Base-by-base conservation (phyloP, 768 basidiomycete genomes). In the Lanmaoa rubissima region DNA sequence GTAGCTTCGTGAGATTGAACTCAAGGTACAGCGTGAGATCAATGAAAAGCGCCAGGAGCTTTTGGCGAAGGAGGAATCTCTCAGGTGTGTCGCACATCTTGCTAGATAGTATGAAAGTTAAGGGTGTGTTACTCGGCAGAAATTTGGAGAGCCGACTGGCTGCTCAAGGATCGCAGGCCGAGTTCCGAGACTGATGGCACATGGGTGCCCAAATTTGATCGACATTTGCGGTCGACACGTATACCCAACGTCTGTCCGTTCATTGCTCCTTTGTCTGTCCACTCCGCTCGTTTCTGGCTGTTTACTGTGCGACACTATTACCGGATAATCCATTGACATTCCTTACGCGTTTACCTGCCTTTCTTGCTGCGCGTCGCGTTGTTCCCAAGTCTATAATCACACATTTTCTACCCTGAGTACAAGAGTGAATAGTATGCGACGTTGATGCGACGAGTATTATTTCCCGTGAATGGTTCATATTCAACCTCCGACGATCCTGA, bases 21-120 rank as follows among this genome's bases (percentile, higher is more conserved):
- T 98, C 74, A 95, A 94, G 74, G 94, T 98, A 31, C 95, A 98
- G 74, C 84, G 97, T 48, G 97, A 99, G 79, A 93, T 99, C 74
- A 92, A 91, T 70, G 92, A 98, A 79, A 95, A 96, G 78, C 82
- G 94, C 68, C 96, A 98, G 72, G 96, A 98, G 70, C 76, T 98
- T 59, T 76, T 97, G 67, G 97, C 96, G 40, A 97, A 96, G 73
- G 96, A 97, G 72, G 95, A 97, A 73, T 90, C 91, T 43, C 88
- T 93, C 66, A 84, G 90, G 89, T 90, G 58, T 51, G 82, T 60
- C 53, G 53, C n/a, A 52, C 17, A 10, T 26, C 31, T 19, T 48
- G 45, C 11, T 19, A 40, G 24, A 48, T 32, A 16, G 35, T 32
- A 9, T n/a, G 1, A 4, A 24, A 3, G 24, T 38, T 57, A 12